Base-by-base conservation (phyloP, 768 basidiomycete genomes). In the Pulveroboletus frians region DNA sequence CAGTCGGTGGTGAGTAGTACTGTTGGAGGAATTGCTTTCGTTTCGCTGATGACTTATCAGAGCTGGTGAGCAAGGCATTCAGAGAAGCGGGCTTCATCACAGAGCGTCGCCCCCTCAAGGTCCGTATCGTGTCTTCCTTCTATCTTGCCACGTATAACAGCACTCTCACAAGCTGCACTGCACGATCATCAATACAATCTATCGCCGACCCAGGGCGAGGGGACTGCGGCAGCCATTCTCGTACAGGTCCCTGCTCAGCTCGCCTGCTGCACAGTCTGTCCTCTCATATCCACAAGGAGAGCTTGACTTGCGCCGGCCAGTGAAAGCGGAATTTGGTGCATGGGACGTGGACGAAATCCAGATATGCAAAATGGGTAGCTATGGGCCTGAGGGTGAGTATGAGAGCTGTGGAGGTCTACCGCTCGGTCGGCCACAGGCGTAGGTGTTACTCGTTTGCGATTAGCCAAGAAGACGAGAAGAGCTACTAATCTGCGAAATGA, bases 351-450 rank as follows among this genome's bases (percentile, higher is more conserved):
- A 73, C 29, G 77, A 81, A 53, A 65, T 87, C 10, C 79, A 87
- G 60, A 69, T 88, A 29, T 88, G 84, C 69, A 70, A 74, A 38
- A 85, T 88, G 85, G 83, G 85, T 0, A 85, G 84, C 55, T 74
- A 74, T 54, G 83, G 79, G 0, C 71, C 71, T 0, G 73, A 83
- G 51, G 82, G 79, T 13, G 83, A 80, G 60, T 88, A 87, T 57
- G 72, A 81, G 15, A 76, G 73, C 52, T 74, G 68, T 41, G 66
- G 66, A 1, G 55, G 60, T 4, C 43, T 61, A 9, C 5, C n/a
- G 7, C 37, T 61, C 14, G 4, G 27, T 37, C 1, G 9, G 11
- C 34, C 50, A 53, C 51, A 43, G 40, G 14, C 15, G 20, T 26
- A 47, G 13, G 14, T 42, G 39, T 3, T 27, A 4, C 27, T 37